These are phyloP conservation scores for Lentinus polychrous DNA, from an alignment of 1,284 basidiomycete genomes.

Conservation along the genomic window DNA sequence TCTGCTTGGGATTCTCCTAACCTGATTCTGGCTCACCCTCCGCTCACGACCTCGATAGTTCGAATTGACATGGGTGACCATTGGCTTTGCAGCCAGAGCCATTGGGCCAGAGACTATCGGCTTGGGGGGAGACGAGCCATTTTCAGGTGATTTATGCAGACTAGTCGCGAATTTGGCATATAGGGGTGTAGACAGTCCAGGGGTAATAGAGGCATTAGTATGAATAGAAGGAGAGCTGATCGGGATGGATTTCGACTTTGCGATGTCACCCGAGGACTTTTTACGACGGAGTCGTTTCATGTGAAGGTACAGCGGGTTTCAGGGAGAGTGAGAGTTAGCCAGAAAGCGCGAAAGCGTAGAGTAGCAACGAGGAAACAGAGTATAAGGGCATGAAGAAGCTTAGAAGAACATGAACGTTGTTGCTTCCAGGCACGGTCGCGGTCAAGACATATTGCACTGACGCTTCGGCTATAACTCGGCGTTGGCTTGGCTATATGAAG, in stretches of 20 bases:
- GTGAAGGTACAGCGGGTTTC: slow-evolving; percentile 8
- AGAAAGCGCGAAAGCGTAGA: not conserved
- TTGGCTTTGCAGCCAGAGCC: slow-evolving; percentile 14
- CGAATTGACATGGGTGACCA: slow-evolving; percentile 6
- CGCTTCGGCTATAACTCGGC: no score
- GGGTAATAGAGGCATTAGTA: slow-evolving; percentile 5
- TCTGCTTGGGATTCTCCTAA: slow-evolving; percentile 1
- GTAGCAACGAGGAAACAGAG: not conserved
- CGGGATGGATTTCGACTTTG: slow-evolving; percentile 11
- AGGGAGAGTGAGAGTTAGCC: not conserved
- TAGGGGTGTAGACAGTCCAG: slow-evolving; percentile 16
- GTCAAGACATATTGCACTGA: not conserved
- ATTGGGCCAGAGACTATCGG: slow-evolving; percentile 25
- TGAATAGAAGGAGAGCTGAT: slow-evolving; percentile 10
- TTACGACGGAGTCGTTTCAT: slow-evolving; percentile 9
- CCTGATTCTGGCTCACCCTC: not conserved
- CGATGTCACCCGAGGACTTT: slow-evolving; percentile 5
- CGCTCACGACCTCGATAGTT: not conserved
- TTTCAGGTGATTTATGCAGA: slow-evolving; percentile 8
- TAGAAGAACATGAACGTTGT: not conserved
- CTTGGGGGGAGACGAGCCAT: slow-evolving; percentile 13
- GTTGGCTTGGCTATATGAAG: no score
- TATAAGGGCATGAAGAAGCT: not conserved
- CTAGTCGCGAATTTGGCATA: slow-evolving; percentile 23
- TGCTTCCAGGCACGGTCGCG: not conserved